phyloP scores from a whole-genome alignment of 352 stramenopile species.

The Globisporangium okanoganense region DNA sequence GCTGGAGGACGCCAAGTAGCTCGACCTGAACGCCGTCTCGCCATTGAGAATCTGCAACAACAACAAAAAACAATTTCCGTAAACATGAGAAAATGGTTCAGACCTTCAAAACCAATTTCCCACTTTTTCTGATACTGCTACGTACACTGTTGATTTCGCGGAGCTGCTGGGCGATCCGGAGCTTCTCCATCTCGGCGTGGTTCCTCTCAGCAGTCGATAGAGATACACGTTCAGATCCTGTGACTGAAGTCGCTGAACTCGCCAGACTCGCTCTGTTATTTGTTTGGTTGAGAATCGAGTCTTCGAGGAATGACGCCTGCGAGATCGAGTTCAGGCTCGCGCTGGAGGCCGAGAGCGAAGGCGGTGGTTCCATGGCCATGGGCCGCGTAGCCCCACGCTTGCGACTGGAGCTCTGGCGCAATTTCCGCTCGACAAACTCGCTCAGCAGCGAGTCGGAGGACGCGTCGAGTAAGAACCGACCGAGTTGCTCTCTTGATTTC shows the following conservation, averaged over 20 bases:
- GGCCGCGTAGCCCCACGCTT: conserved; percentile 5
- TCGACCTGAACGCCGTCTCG: conserved; percentile 44
- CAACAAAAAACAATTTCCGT: not conserved
- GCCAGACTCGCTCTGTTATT: conserved; percentile 7
- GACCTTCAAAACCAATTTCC: not conserved
- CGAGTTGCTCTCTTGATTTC: conserved; percentile 22
- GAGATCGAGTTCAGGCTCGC: conserved; percentile 18
- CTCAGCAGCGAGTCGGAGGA: conserved; percentile 50
- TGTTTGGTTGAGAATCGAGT: conserved; percentile 30
- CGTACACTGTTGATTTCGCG: conserved; percentile 69
- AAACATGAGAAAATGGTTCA: not conserved
- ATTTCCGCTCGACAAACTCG: conserved; percentile 66
- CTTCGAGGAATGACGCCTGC: conserved; percentile 15
- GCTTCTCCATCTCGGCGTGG: conserved; percentile 55
- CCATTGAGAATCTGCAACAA: conserved; percentile 54
- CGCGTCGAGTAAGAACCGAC: conserved; percentile 42
- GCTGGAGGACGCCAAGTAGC: conserved; percentile 33
- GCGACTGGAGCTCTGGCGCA: conserved; percentile 25
- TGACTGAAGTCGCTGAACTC: not conserved
- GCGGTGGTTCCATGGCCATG: conserved; percentile 34
- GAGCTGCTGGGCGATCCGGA: conserved; percentile 56
- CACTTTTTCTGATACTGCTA: not conserved
- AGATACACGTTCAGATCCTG: conserved; percentile 1
- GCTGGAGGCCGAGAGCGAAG: conserved; percentile 31
- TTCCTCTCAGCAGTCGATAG: conserved; percentile 48